phyloP scores from a whole-genome alignment of 192 early-diverging fungal species.

The Podila verticillata region DNA sequence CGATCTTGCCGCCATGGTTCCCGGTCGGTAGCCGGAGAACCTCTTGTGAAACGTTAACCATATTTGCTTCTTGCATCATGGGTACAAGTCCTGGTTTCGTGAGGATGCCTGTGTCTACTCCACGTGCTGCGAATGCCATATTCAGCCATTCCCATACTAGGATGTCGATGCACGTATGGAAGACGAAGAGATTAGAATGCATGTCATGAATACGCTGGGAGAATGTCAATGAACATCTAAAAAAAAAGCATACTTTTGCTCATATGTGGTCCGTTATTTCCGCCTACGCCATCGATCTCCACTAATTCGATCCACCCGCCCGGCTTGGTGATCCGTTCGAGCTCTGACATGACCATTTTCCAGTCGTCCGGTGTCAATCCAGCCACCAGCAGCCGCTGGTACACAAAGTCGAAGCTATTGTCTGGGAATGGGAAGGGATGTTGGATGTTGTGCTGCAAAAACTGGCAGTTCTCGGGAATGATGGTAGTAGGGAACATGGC shows the following conservation, averaged over 20 bases:
- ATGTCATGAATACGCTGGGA: not conserved
- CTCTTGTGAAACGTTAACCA: slow-evolving; percentile 15
- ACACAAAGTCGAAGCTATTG: slow-evolving; percentile 52
- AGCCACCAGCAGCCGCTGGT: slow-evolving; percentile 31
- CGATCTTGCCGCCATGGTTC: slow-evolving; percentile 36
- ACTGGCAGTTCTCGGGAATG: slow-evolving; percentile 44
- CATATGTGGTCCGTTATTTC: slow-evolving; percentile 31
- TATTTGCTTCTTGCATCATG: slow-evolving; percentile 6
- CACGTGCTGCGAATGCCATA: not conserved
- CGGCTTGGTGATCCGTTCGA: slow-evolving; percentile 37
- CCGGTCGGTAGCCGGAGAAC: slow-evolving; percentile 22
- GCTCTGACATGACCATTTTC: slow-evolving; percentile 20
- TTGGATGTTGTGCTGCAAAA: slow-evolving; percentile 35
- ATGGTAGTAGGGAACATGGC: slow-evolving; percentile 40
- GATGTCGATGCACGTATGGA: not conserved
- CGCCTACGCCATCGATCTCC: slow-evolving; percentile 27
- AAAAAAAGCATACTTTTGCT: slow-evolving; percentile 8
- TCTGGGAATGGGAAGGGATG: slow-evolving; percentile 38
- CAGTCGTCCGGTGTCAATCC: slow-evolving; percentile 36
- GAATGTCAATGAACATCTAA: not conserved
- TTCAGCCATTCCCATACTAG: not conserved
- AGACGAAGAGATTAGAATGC: not conserved
- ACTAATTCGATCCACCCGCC: slow-evolving; percentile 52
- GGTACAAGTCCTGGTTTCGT: not conserved
- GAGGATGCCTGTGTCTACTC: slow-evolving; percentile 4